These are phyloP conservation scores for Arthrobotrys conoides DNA, from an alignment of 2,329 filamentous ascomycete genomes.

Conservation along the genomic window DNA sequence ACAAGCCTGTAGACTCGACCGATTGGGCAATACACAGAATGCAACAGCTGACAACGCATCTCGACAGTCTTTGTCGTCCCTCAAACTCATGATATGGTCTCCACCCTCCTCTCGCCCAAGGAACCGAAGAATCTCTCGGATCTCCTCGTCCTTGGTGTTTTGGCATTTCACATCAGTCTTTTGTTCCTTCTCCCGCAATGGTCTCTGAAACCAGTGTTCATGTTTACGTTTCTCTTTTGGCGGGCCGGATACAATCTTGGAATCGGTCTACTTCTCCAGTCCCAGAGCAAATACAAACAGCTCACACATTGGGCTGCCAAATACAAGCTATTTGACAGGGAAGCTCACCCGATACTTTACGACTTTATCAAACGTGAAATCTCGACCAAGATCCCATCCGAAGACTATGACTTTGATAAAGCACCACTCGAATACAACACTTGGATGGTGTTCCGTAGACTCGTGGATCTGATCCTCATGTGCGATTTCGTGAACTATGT, in stretches of 20 bases:
- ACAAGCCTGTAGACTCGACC: conserved; percentile 14
- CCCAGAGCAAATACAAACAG: conserved; percentile 89
- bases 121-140: conserved; percentile 97
- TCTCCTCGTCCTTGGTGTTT: conserved; percentile 80
- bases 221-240: conserved; percentile 90
- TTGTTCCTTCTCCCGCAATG: conserved; percentile 80
- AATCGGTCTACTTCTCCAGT: conserved; percentile 88
- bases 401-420: conserved; percentile 90
- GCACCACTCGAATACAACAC: conserved; percentile 99
- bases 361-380: conserved; percentile 87
- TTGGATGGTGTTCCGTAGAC: conserved; percentile 94
- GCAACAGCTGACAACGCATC: conserved; percentile 60
- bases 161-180: conserved; percentile 80
- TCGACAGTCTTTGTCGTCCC: conserved; percentile 90
- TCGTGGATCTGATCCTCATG: conserved; percentile 98
- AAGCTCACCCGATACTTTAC: conserved; percentile 84
- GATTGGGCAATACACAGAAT: conserved; percentile 36
- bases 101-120: conserved; percentile 91
- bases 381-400: conserved; percentile 89
- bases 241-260: conserved; percentile 91
- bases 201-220: conserved; percentile 82
- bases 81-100: conserved; percentile 98
- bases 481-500: conserved; percentile 98
- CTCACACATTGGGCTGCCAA: conserved; percentile 90
- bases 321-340: conserved; percentile 87